These are phyloP conservation scores for Penicillium sp. DNA, from an alignment of 2,329 filamentous ascomycete genomes.

Conservation along the genomic window DNA sequence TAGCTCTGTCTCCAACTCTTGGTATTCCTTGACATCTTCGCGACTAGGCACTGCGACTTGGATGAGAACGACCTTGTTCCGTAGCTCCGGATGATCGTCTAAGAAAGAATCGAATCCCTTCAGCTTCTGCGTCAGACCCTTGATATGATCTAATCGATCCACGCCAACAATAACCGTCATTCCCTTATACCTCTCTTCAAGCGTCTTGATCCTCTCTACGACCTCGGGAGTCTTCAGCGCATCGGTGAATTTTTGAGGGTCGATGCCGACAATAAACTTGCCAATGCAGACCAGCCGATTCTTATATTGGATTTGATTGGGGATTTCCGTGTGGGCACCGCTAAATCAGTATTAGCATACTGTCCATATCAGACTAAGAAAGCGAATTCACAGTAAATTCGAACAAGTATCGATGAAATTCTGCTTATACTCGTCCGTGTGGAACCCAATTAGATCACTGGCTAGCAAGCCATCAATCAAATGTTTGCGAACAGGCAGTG, in stretches of 20 bases:
- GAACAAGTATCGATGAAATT: conserved; percentile 90
- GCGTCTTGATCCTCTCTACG: conserved; percentile 72
- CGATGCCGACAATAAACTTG: conserved; percentile 92
- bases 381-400: conserved; percentile 65
- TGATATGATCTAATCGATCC: conserved; percentile 94
- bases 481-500: conserved; percentile 80
- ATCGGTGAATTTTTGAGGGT: conserved; percentile 88
- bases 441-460: conserved; percentile 90
- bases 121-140: conserved; percentile 91
- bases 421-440: conserved; percentile 91
- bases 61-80: conserved; percentile 87
- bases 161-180: conserved; percentile 92
- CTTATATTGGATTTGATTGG: conserved; percentile 82
- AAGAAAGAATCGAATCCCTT: conserved; percentile 91
- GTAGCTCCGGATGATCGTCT: conserved; percentile 88
- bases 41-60: conserved; percentile 86
- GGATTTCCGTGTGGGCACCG: conserved; percentile 60
- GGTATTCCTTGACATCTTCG: conserved; percentile 90
- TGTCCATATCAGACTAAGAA: neutral
- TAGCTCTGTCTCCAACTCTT: conserved; percentile 85
- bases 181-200: conserved; percentile 81
- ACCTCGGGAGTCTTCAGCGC: conserved; percentile 75
- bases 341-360: conserved; percentile 17
- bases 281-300: conserved; percentile 81
- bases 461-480: conserved; percentile 78